Conservation (phyloP, 148 eudicot genomes). For the Vaccinium vitisidaea region DNA sequence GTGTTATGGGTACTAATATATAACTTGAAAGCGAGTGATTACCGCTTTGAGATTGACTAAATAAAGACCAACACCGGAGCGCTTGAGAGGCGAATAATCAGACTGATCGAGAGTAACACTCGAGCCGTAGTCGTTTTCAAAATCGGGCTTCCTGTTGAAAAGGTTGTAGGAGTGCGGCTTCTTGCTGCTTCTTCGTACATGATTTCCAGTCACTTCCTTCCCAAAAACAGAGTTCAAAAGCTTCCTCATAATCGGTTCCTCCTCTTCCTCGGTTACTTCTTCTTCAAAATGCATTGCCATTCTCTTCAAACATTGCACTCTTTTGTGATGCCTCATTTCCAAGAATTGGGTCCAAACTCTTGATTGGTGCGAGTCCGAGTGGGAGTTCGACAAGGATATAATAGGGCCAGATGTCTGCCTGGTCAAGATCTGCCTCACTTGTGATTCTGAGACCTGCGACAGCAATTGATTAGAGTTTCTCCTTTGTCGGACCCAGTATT, state of each 20-base stretch:
- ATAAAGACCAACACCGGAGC: conserved; percentile 55
- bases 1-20: too few species aligned
- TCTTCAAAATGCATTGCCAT: background rate
- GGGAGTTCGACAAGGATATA: conserved; percentile 27
- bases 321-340: conserved; percentile 40
- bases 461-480: background rate
- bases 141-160: background rate
- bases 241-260: background rate
- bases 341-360: conserved; percentile 39
- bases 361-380: conserved; percentile 33
- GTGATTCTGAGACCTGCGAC: conserved; percentile 54
- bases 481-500: background rate
- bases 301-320: conserved; percentile 43
- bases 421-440: conserved; percentile 43
- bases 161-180: background rate
- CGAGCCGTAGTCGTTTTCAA: background rate
- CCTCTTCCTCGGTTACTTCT: conserved; percentile 2
- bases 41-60: conserved; percentile 83
- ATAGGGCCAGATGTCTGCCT: conserved; percentile 57
- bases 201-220: background rate
- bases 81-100: conserved; percentile 56
- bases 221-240: background rate
- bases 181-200: conserved; percentile 19
- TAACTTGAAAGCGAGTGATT: conserved; percentile 10
- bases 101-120: conserved; percentile 48